phyloP scores from a whole-genome alignment of 345 rosid genomes.

The Moricandia arvensis region DNA sequence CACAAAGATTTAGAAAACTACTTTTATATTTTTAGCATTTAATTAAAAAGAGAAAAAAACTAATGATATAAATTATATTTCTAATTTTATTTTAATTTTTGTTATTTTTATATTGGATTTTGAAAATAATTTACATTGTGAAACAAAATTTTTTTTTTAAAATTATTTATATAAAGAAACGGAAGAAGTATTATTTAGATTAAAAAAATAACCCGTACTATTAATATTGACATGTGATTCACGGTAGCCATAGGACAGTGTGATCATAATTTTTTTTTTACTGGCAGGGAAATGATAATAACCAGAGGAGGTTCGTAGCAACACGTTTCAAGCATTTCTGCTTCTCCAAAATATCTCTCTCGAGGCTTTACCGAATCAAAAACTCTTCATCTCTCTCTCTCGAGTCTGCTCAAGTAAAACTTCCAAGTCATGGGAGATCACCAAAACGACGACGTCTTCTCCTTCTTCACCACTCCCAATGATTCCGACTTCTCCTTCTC shows the following conservation, averaged over 20 bases:
- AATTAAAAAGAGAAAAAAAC: no score
- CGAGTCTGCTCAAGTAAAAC: conserved; percentile 31
- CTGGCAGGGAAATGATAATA: neutral
- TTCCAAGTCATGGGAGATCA: conserved; percentile 37
- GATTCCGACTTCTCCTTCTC: conserved; percentile 27
- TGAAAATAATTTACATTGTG: no score
- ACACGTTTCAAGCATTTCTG: conserved; percentile 24
- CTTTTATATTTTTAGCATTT: no score
- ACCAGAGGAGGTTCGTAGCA: neutral
- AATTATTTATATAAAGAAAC: no score
- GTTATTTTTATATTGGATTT: no score
- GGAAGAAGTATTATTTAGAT: no score
- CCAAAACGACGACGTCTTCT: conserved; percentile 37
- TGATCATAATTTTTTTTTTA: neutral
- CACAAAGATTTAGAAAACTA: no score
- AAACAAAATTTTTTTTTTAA: no score
- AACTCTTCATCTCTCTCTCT: neutral
- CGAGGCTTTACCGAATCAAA: neutral
- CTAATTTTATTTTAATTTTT: no score
- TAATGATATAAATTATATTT: no score
- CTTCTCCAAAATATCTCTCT: conserved; percentile 1
- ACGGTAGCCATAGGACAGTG: neutral
- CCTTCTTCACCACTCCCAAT: conserved; percentile 31
- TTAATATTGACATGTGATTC: neutral
- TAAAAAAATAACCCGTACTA: neutral